Conservation (phyloP, 805 yeast genomes). For the Teunomyces funiuensis region DNA sequence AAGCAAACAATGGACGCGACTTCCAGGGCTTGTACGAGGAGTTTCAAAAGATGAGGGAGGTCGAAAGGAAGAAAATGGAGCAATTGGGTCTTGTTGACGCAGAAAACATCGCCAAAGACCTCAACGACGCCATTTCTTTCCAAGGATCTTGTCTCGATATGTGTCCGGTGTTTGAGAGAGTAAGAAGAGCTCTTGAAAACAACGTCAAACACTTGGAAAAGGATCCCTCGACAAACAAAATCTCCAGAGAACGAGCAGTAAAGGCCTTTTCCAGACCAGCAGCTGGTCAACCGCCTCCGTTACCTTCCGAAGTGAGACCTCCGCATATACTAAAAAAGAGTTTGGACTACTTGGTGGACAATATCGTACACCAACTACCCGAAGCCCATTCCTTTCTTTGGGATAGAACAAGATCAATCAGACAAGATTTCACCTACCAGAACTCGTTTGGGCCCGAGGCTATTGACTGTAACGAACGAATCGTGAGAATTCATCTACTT, state of each 20-base stretch:
- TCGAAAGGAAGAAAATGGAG: slow-evolving; percentile 80
- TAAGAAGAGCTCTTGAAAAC: slow-evolving; percentile 82
- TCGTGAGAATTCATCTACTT: slow-evolving; percentile 82
- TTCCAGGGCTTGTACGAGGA: slow-evolving; percentile 73
- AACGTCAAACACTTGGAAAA: slow-evolving; percentile 79
- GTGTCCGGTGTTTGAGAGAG: slow-evolving; percentile 94
- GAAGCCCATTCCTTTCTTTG: slow-evolving; percentile 88
- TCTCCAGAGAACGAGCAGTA: slow-evolving; percentile 63
- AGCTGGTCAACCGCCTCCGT: slow-evolving; percentile 96
- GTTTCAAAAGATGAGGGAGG: slow-evolving; percentile 68
- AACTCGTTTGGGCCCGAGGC: slow-evolving; percentile 93
- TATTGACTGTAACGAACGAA: slow-evolving; percentile 85
- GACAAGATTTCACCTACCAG: slow-evolving; percentile 96
- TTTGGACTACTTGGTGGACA: slow-evolving; percentile 66
- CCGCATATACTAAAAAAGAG: slow-evolving; percentile 72
- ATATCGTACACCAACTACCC: slow-evolving; percentile 66
- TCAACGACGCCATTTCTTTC: slow-evolving; percentile 86
- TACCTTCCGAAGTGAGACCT: slow-evolving; percentile 97
- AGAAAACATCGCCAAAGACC: slow-evolving; percentile 75
- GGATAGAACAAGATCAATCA: slow-evolving; percentile 95
- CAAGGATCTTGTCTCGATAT: slow-evolving; percentile 87
- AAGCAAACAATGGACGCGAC: slow-evolving; percentile 47
- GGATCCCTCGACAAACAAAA: slow-evolving; percentile 53
- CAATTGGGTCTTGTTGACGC: slow-evolving; percentile 78
- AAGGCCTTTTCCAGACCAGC: slow-evolving; percentile 96